Evolutionary conservation across 768 basidiomycete species (phyloP).

Genomic region (Trametes coccinea): DNA sequence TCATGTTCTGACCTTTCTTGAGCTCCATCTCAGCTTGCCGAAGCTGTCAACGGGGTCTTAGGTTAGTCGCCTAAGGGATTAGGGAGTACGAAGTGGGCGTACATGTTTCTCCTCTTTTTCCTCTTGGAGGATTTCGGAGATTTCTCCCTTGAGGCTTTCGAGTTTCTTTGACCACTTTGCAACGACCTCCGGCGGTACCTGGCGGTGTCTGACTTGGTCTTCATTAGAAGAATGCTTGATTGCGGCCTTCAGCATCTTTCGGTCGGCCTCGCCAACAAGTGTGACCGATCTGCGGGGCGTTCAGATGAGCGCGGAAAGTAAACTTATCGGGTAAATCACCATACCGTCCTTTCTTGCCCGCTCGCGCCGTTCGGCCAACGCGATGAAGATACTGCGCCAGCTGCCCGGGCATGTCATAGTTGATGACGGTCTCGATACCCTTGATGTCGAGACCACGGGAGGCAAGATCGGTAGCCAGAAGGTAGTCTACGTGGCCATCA

Average conservation of each 20-base stretch:
- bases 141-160: conserved; percentile 70
- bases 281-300: conserved; percentile 73
- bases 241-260: conserved; percentile 94
- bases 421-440: conserved; percentile 96
- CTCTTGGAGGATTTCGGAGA: conserved; percentile 78
- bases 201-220: conserved; percentile 86
- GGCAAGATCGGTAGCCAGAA: conserved; percentile 96
- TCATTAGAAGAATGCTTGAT: conserved; percentile 82
- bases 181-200: conserved; percentile 76
- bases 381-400: conserved; percentile 94
- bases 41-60: conserved; percentile 48
- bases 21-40: conserved; percentile 95
- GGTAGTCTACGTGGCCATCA: conserved; percentile 82
- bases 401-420: conserved; percentile 97
- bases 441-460: conserved; percentile 97
- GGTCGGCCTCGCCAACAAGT: conserved; percentile 92
- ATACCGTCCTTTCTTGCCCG: conserved; percentile 88
- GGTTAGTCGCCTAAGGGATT: conserved; percentile 6
- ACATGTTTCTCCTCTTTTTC: conserved; percentile 96
- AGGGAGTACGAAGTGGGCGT: conserved; percentile 15
- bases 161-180: conserved; percentile 70
- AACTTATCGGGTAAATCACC: conserved; percentile 29
- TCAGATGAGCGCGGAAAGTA: not conserved
- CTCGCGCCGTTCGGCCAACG: conserved; percentile 95
- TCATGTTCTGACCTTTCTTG: conserved; percentile 91